Conservation (phyloP, 768 basidiomycete species). For the Tricholomella constricta region DNA sequence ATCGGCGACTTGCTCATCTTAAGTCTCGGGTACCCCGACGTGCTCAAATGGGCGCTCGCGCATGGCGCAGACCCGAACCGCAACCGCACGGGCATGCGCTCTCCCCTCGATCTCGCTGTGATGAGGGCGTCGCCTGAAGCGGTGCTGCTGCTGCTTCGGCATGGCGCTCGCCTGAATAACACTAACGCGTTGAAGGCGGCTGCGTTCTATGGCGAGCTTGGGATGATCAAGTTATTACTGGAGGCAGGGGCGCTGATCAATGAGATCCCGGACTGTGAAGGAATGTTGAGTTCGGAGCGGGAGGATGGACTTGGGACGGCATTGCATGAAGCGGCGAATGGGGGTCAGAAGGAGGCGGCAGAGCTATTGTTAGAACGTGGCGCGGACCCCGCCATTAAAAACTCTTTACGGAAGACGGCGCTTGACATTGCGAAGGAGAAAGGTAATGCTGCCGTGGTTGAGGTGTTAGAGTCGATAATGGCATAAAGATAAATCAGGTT, state of each 20-base stretch:
- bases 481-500: no score
- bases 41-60: constrained; percentile 10
- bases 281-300: constrained; percentile 12
- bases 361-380: constrained; percentile 2
- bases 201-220: constrained; percentile 12
- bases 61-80: constrained; percentile 12
- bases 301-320: constrained; percentile 18
- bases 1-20: constrained; percentile 13
- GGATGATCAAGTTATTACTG: constrained; percentile 17
- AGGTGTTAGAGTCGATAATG: no score
- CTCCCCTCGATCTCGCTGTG: constrained; percentile 15
- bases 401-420: constrained; percentile 6
- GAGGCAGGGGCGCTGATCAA: constrained; percentile 17
- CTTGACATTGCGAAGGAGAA: constrained; percentile 7
- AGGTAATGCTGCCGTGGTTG: not conserved
- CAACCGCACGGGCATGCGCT: constrained; percentile 2
- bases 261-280: constrained; percentile 12
- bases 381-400: constrained; percentile 1
- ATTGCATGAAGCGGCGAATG: constrained; percentile 15
- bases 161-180: constrained; percentile 14
- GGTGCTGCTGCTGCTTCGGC: constrained; percentile 2
- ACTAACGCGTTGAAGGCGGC: constrained; percentile 16
- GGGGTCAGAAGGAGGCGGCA: constrained; percentile 12
- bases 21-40: not conserved
- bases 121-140: constrained; percentile 1